These are phyloP conservation scores for Penicillium sp. DNA, from an alignment of 2,329 filamentous ascomycete genomes.

Conservation along the genomic window DNA sequence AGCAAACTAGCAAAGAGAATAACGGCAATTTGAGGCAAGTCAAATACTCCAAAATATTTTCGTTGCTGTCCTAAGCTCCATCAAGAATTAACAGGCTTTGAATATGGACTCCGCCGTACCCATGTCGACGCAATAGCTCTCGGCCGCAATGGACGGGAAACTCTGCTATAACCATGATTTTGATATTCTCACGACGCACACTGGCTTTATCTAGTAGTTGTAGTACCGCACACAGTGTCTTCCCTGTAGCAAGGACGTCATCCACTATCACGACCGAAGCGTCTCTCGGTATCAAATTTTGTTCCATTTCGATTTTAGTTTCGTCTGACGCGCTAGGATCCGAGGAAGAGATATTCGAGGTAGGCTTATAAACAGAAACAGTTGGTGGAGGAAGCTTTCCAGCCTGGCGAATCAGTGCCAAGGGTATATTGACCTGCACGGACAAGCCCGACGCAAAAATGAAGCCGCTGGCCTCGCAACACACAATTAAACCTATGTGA, in stretches of 20 bases:
- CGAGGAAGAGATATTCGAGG: constrained; percentile 56
- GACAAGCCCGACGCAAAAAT: constrained; percentile 57
- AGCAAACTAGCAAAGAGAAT: too few species aligned
- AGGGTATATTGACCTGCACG: constrained; percentile 37
- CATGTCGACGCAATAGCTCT: constrained; percentile 44
- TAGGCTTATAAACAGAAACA: constrained; percentile 48
- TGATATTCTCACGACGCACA: constrained; percentile 43
- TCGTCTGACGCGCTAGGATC: constrained; percentile 38
- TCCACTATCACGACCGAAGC: constrained; percentile 58
- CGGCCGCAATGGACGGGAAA: constrained; percentile 58
- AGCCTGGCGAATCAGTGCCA: constrained; percentile 55
- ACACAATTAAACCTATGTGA: constrained; percentile 47
- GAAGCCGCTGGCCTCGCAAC: constrained; percentile 60
- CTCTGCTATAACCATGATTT: constrained; percentile 57
- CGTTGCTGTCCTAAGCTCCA: constrained; percentile 19
- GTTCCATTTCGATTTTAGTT: constrained; percentile 46
- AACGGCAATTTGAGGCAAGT: too few species aligned
- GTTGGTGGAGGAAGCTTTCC: constrained; percentile 62
- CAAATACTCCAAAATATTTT: too few species aligned
- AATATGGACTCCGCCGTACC: constrained; percentile 53
- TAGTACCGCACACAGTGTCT: constrained; percentile 56
- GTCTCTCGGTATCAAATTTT: constrained; percentile 40
- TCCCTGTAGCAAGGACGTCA: constrained; percentile 59
- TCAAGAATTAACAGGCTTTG: constrained; percentile 58
- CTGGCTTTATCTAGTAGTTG: constrained; percentile 49